Conservation (phyloP, 2,329 filamentous ascomycete species). For the Penicillium freii region DNA sequence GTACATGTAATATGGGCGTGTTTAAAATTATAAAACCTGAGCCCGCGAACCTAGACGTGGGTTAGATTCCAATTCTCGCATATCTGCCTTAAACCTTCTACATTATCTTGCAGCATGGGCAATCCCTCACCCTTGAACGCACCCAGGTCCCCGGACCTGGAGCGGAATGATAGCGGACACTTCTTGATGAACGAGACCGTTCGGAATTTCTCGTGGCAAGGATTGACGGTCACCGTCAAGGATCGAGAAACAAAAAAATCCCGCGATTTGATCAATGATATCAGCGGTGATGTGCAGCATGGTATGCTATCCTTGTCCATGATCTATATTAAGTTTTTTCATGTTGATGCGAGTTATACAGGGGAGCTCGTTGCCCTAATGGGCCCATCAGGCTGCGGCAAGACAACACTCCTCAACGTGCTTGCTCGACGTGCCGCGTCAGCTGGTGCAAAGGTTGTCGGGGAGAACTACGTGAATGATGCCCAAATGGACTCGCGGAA, state of each 20-base stretch:
- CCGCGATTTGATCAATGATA: constrained; percentile 61
- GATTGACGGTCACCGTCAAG: constrained; percentile 69
- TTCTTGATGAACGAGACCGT: constrained; percentile 60
- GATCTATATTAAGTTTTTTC: neutral
- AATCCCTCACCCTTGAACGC: neutral
- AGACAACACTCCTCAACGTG: constrained; percentile 80
- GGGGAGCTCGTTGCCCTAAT: constrained; percentile 77
- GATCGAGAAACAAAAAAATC: constrained; percentile 64
- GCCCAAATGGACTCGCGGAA: constrained; percentile 49
- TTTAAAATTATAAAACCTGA: constrained; percentile 8
- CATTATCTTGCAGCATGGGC: constrained; percentile 8
- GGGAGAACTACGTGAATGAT: constrained; percentile 64
- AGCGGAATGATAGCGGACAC: constrained; percentile 28
- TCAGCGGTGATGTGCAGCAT: constrained; percentile 63
- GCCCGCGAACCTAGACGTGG: neutral
- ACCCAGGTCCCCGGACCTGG: constrained; percentile 25
- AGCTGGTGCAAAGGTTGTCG: constrained; percentile 54
- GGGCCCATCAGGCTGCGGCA: constrained; percentile 72
- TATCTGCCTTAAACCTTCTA: neutral
- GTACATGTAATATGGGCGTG: neutral
- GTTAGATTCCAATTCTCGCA: neutral
- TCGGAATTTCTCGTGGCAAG: constrained; percentile 63
- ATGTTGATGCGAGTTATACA: constrained; percentile 21
- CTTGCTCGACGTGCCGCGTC: constrained; percentile 63
- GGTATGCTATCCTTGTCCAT: constrained; percentile 40